Conservation (phyloP, 1,284 basidiomycete species). For the Fomitopsis betulina region DNA sequence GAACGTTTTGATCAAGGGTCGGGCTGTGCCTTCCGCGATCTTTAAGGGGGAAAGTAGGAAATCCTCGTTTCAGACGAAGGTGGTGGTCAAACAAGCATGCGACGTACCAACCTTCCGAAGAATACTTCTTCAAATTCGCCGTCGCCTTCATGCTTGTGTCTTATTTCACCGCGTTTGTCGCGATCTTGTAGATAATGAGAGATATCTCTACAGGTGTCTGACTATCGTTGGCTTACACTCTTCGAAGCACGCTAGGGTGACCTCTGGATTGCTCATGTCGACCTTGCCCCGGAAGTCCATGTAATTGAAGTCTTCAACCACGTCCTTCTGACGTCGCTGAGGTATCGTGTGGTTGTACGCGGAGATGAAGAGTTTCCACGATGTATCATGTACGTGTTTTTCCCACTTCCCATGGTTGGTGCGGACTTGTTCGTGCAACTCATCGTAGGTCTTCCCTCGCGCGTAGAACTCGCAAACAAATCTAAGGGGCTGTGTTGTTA, state of each 20-base stretch:
- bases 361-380: constrained; percentile 80
- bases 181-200: constrained; percentile 34
- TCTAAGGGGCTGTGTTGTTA: constrained; percentile 37
- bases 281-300: constrained; percentile 84
- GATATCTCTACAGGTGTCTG: background rate
- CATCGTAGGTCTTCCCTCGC: constrained; percentile 60
- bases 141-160: constrained; percentile 54
- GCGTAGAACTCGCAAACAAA: constrained; percentile 77
- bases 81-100: background rate
- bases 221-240: constrained; percentile 58
- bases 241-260: constrained; percentile 81
- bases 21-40: constrained; percentile 72
- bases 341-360: constrained; percentile 77
- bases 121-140: constrained; percentile 68
- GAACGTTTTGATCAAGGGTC: constrained; percentile 64
- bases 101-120: constrained; percentile 83
- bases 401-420: constrained; percentile 50
- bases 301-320: constrained; percentile 83
- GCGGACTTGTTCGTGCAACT: constrained; percentile 61
- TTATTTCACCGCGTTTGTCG: constrained; percentile 39
- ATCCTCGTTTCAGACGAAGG: background rate
- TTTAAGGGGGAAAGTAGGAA: constrained; percentile 35
- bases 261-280: constrained; percentile 78
- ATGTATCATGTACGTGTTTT: constrained; percentile 56
- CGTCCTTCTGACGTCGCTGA: constrained; percentile 55